Conservation (phyloP, 805 yeast genomes). For the Lipomyces yamanashiensis region DNA sequence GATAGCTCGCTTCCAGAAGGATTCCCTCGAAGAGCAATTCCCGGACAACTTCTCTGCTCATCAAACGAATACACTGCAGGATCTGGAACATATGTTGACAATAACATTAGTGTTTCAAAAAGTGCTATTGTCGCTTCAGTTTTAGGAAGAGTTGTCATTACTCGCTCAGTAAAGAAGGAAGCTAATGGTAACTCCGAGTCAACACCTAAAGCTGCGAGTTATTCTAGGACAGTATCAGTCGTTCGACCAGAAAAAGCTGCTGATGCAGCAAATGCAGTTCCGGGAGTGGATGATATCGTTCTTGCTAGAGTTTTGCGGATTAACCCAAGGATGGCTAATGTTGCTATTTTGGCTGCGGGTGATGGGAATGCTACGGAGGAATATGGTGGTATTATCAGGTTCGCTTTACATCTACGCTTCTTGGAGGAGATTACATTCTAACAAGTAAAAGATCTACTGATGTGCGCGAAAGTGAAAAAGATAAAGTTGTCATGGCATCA, state of each 20-base stretch:
- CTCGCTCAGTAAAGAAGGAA: slow-evolving; percentile 11
- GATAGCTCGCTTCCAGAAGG: slow-evolving; percentile 12
- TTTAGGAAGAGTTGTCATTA: slow-evolving; percentile 26
- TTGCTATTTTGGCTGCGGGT: slow-evolving; percentile 76
- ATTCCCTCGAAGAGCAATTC: slow-evolving; percentile 28
- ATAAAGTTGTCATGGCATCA: slow-evolving; percentile 75
- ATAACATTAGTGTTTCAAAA: background rate
- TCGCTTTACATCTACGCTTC: background rate
- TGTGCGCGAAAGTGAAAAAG: slow-evolving; percentile 88
- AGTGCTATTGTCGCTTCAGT: slow-evolving; percentile 26
- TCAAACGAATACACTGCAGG: slow-evolving; percentile 33
- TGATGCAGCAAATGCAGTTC: slow-evolving; percentile 49
- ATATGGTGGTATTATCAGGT: slow-evolving; percentile 40
- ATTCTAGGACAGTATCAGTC: slow-evolving; percentile 41
- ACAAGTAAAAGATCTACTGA: slow-evolving; percentile 49
- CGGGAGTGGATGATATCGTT: slow-evolving; percentile 84
- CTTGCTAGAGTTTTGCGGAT: slow-evolving; percentile 73
- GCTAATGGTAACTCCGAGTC: background rate
- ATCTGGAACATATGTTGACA: slow-evolving; percentile 32
- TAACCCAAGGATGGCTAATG: slow-evolving; percentile 69
- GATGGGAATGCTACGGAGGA: slow-evolving; percentile 44
- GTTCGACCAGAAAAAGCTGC: slow-evolving; percentile 36
- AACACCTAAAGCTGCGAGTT: slow-evolving; percentile 2
- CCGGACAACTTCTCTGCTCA: slow-evolving; percentile 34
- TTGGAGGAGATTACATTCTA: too few relatives aligned